Evolutionary conservation across 1,284 basidiomycete species (phyloP), one percentile per base, ranked within the genome.

Genomic region (Austropuccinia psidii): DNA sequence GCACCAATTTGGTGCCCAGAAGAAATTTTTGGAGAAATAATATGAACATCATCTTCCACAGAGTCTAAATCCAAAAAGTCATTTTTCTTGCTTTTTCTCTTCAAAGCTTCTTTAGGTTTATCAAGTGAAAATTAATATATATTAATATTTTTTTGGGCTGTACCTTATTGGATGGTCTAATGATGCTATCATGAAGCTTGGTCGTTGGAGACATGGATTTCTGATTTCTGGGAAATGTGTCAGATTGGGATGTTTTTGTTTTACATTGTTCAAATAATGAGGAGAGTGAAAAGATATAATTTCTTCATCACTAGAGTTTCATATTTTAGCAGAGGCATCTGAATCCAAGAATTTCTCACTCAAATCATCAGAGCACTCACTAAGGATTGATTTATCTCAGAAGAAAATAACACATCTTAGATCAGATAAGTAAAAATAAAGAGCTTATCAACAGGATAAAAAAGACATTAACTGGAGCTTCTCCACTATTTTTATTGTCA

Each of bases 261-360:
- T n/a, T n/a, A 49, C 49, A 43, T 67, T 67, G 37, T 67, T 67
- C 24, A 67, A 52, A 39, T 67, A 67, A 27, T 52, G 65, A n/a
- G 65, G 65, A 7, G 65, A 54, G 43, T 67, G 65, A 19, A 52
- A 70, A 27, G 68, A 70, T 35, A 70, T 19, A 54, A 62, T 54
- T 21, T 73, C 72, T 29, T 65, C 61, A 41, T 74, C 72, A 31
- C 72, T 66, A 2, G 72, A 74, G 8, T 41, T 54, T 21, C 65
- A 58, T 24, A 66, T 64, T 19, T 50, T 58, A 2, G 72, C 66
- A 19, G 72, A 74, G 19, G 72, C 72, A 60, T 74, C 72, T 19
- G 72, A 74, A 58, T 65, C 72, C 27, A 74, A 33, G 15, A 55
- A 49, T 11, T 47, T 35, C 17, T 73, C 70, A 0, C 64, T 60